Evolutionary conservation across 345 rosid genomes (phyloP).

Genomic region (Linum lewisii): DNA sequence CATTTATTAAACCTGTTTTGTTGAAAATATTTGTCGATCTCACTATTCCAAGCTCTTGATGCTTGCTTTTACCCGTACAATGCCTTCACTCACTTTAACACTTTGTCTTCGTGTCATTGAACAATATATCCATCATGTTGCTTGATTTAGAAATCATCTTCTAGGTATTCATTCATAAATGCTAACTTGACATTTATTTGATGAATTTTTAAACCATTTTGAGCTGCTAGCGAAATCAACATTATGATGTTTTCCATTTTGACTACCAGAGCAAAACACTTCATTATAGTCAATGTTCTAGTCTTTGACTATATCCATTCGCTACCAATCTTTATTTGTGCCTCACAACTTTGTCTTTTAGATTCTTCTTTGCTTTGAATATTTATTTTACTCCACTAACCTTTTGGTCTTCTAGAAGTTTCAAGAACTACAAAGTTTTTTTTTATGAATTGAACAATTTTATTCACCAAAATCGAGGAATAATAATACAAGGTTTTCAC

Average conservation of each 20-base stretch:
- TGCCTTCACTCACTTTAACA: conserved; percentile 1
- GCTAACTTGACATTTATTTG: conserved; percentile 3
- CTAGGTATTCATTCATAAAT: conserved; percentile 5
- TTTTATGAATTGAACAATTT: background rate
- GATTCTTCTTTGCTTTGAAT: background rate
- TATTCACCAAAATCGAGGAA: too few relatives aligned
- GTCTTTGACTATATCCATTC: background rate
- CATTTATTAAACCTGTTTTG: background rate
- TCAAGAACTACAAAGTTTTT: background rate
- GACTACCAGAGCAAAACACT: conserved; percentile 4
- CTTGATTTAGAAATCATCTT: background rate
- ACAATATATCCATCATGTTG: background rate
- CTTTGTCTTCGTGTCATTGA: background rate
- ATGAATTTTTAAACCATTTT: conserved; percentile 1
- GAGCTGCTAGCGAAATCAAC: background rate
- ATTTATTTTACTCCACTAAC: conserved; percentile 1
- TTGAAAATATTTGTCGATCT: conserved; percentile 2
- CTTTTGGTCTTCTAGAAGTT: background rate
- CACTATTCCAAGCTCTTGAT: background rate
- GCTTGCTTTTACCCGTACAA: conserved; percentile 3
- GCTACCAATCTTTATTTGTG: conserved; percentile 1
- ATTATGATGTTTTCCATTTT: conserved; percentile 2
- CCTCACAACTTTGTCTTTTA: background rate
- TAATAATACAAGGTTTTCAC: too few relatives aligned
- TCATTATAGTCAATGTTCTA: conserved; percentile 2